These are phyloP conservation scores for Serendipita sp. DNA, from an alignment of 768 basidiomycete species.

Conservation along the genomic window DNA sequence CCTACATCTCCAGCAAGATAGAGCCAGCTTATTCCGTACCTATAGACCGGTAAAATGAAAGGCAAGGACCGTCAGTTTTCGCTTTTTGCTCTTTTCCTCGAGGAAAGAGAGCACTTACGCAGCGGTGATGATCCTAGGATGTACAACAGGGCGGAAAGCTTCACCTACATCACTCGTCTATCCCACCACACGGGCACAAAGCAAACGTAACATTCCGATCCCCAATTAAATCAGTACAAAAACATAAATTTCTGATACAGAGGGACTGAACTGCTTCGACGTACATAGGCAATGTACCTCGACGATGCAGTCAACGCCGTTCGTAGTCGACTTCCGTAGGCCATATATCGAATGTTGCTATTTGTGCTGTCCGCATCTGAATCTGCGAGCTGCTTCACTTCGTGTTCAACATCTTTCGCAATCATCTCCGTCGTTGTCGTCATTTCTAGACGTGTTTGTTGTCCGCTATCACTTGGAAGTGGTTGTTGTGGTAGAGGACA, in stretches of 20 bases:
- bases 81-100: background rate
- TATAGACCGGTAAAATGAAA: background rate
- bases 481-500: no score
- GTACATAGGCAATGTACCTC: constrained; percentile 65
- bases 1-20: constrained; percentile 65
- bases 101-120: constrained; percentile 18
- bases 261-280: constrained; percentile 11
- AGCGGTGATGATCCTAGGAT: constrained; percentile 51
- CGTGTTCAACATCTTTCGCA: constrained; percentile 25
- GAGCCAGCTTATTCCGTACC: constrained; percentile 64
- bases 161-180: constrained; percentile 74
- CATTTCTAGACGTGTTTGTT: background rate
- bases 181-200: constrained; percentile 2
- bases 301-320: constrained; percentile 54
- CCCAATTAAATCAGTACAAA: background rate
- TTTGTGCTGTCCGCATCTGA: constrained; percentile 48
- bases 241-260: constrained; percentile 11
- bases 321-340: constrained; percentile 60
- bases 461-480: no score
- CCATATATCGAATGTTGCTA: constrained; percentile 52
- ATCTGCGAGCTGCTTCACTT: constrained; percentile 38
- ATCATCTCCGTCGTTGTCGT: constrained; percentile 9
- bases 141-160: constrained; percentile 64
- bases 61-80: background rate
- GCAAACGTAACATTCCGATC: background rate